These are phyloP conservation scores for Pontederia paniculata DNA, from an alignment of 176 grass and related monocot species.

Conservation along the genomic window DNA sequence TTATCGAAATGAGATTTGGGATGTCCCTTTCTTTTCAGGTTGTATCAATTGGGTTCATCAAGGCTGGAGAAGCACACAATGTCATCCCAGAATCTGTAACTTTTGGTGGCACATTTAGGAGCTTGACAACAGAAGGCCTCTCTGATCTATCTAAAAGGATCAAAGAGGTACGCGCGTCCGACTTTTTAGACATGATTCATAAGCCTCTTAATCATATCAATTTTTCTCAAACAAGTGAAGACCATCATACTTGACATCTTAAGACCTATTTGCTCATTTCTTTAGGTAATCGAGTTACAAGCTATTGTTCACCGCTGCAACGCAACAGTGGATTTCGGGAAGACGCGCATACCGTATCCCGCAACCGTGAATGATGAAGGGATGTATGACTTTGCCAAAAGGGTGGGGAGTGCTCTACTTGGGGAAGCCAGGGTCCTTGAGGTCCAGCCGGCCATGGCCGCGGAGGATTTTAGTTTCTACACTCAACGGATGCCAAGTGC, in stretches of 20 bases:
- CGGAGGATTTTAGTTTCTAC: conserved; percentile 73
- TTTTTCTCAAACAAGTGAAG: too few species aligned
- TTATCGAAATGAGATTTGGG: too few species aligned
- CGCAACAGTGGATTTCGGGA: conserved; percentile 44
- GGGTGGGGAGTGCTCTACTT: conserved; percentile 37
- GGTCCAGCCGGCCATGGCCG: conserved; percentile 9
- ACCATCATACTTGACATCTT: neutral
- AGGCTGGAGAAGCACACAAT: conserved; percentile 52
- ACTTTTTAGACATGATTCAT: neutral
- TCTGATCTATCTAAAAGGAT: conserved; percentile 38
- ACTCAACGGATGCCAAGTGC: conserved; percentile 33
- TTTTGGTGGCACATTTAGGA: conserved; percentile 60
- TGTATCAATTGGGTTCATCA: conserved; percentile 46
- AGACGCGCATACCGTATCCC: conserved; percentile 39
- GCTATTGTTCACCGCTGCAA: conserved; percentile 40
- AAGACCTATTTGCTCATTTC: neutral
- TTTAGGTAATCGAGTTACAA: conserved; percentile 41
- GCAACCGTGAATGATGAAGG: conserved; percentile 39
- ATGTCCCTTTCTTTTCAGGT: conserved; percentile 23
- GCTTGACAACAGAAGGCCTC: conserved; percentile 43
- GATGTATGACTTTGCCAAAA: conserved; percentile 35
- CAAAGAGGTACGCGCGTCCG: conserved; percentile 28
- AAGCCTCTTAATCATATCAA: too few species aligned
- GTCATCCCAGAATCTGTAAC: conserved; percentile 46
- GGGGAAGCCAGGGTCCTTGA: conserved; percentile 34